Conservation (phyloP, 192 early-diverging fungal species). For the Glomus cerebriforme region DNA sequence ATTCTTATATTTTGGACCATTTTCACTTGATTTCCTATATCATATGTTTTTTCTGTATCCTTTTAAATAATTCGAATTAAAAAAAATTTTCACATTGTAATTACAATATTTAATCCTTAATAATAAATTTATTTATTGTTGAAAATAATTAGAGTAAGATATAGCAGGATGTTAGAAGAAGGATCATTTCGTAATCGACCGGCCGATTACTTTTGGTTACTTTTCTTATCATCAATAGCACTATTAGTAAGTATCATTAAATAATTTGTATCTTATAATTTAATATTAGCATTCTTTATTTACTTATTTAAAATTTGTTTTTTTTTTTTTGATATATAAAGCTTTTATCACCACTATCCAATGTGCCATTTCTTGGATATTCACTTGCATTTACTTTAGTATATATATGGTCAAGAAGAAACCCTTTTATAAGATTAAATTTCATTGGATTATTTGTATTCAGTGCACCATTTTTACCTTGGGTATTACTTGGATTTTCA, state of each 20-base stretch:
- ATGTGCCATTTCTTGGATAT: conserved; percentile 79
- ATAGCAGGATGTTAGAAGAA: conserved; percentile 92
- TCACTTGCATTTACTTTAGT: conserved; percentile 84
- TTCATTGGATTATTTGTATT: conserved; percentile 93
- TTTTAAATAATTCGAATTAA: background rate
- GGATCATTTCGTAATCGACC: conserved; percentile 86
- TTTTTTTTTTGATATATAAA: conserved; percentile 3
- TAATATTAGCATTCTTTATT: conserved; percentile 4
- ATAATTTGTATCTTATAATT: background rate
- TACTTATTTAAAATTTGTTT: background rate
- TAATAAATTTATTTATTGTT: conserved; percentile 1
- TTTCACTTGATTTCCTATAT: conserved; percentile 91
- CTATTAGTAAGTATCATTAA: conserved; percentile 50
- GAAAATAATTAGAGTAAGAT: conserved; percentile 60
- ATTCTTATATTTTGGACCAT: conserved; percentile 90
- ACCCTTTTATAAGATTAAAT: conserved; percentile 85
- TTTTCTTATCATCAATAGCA: conserved; percentile 67
- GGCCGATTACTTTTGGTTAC: conserved; percentile 92
- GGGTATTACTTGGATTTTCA: conserved; percentile 87
- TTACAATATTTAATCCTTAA: background rate
- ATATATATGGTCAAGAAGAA: conserved; percentile 96
- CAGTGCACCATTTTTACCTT: conserved; percentile 89
- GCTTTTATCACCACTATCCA: conserved; percentile 35
- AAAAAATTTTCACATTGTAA: background rate
- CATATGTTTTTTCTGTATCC: conserved; percentile 87